phyloP scores from a whole-genome alignment of 2,329 filamentous ascomycete species.

The Xylaria sp. region DNA sequence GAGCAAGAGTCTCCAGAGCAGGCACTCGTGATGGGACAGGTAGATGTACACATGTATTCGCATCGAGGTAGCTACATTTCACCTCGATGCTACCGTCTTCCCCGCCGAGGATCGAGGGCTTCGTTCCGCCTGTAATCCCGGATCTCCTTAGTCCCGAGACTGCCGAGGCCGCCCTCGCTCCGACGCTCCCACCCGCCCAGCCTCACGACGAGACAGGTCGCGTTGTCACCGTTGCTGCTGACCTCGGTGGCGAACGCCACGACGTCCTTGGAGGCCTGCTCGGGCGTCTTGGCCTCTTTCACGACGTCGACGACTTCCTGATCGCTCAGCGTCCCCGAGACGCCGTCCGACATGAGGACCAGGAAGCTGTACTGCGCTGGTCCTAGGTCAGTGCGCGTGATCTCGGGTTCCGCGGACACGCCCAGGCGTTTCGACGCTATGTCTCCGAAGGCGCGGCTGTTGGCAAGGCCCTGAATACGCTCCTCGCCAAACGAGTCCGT shows the following conservation, averaged over 20 bases:
- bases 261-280: constrained; percentile 81
- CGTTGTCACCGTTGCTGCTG: constrained; percentile 72
- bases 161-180: constrained; percentile 86
- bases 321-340: constrained; percentile 85
- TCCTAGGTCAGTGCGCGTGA: constrained; percentile 79
- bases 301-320: constrained; percentile 97
- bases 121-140: constrained; percentile 84
- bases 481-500: constrained; percentile 98
- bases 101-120: constrained; percentile 81
- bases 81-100: constrained; percentile 52
- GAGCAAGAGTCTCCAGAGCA: background rate
- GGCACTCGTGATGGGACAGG: background rate
- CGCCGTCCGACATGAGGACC: constrained; percentile 87
- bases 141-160: constrained; percentile 90
- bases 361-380: constrained; percentile 91
- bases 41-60: background rate
- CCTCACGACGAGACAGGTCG: constrained; percentile 73
- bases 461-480: constrained; percentile 91
- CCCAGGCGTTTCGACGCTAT: constrained; percentile 91
- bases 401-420: constrained; percentile 92
- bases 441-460: constrained; percentile 94
- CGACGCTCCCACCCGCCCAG: constrained; percentile 77
- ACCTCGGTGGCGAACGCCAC: constrained; percentile 92
- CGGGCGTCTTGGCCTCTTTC: constrained; percentile 92
- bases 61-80: background rate